Evolutionary conservation across 768 basidiomycete genomes (phyloP).

Genomic region (Rhodotorula toruloides): DNA sequence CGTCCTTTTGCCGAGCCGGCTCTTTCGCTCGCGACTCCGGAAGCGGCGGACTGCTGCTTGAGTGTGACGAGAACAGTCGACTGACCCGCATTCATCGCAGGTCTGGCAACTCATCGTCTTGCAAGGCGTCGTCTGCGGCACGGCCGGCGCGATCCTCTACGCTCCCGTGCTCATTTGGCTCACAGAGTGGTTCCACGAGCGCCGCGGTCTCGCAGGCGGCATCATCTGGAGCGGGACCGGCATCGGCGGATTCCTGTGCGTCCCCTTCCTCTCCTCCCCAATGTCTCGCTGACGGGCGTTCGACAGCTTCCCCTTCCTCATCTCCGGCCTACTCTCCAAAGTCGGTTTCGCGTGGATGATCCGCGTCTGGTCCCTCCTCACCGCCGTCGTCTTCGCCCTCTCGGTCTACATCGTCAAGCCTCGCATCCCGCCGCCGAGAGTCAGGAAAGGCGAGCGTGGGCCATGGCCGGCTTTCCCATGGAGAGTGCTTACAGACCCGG

Average conservation of each 20-base stretch:
- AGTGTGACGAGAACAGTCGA: no score
- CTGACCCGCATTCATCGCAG: no score
- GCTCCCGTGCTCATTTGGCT: conserved; percentile 9
- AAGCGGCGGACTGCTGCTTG: no score
- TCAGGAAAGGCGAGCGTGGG: no score
- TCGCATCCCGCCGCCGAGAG: conserved; percentile 8
- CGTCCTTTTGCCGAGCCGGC: no score
- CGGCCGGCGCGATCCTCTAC: conserved; percentile 10
- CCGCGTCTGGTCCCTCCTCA: conserved; percentile 20
- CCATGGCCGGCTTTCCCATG: no score
- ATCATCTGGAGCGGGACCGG: conserved; percentile 11
- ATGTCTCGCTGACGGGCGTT: no score
- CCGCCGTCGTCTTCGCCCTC: not conserved
- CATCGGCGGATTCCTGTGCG: conserved; percentile 14
- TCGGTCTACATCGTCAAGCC: conserved; percentile 13
- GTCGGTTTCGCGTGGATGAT: conserved; percentile 26
- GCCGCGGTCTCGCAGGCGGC: conserved; percentile 17
- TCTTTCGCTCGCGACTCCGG: no score
- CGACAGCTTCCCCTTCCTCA: conserved; percentile 22
- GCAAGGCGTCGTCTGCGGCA: conserved; percentile 13
- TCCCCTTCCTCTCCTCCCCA: no score
- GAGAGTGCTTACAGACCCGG: no score
- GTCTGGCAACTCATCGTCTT: conserved; percentile 20
- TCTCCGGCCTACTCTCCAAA: not conserved
- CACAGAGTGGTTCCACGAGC: conserved; percentile 8